A percentile compares a stretch with the other conserved stretches of the same genome.
Conservation (phyloP, 1,284 basidiomycete species). For the Anthracocystis setariae region DNA sequence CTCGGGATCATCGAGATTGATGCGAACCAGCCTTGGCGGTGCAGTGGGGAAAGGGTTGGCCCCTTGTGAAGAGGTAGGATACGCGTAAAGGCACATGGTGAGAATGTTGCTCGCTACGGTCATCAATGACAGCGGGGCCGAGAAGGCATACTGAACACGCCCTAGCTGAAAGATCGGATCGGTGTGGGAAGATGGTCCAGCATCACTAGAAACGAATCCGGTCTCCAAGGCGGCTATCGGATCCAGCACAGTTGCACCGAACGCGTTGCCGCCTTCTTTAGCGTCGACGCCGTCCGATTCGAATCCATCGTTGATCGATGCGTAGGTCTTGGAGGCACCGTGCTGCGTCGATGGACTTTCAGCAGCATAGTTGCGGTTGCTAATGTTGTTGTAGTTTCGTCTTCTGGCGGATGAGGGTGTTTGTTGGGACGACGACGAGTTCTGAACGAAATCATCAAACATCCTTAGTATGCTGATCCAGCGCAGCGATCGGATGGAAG, state of each 20-base stretch:
- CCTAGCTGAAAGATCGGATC: slow-evolving; percentile 65
- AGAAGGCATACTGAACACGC: slow-evolving; percentile 64
- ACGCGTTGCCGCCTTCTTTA: slow-evolving; percentile 5
- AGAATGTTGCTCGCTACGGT: slow-evolving; percentile 63
- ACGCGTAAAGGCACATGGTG: slow-evolving; percentile 61
- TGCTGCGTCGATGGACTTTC: neutral
- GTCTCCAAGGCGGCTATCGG: slow-evolving; percentile 57
- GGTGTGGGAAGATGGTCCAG: slow-evolving; percentile 23
- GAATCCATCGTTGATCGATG: slow-evolving; percentile 37
- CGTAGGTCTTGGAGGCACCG: neutral
- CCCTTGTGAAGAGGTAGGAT: slow-evolving; percentile 24
- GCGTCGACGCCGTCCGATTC: slow-evolving; percentile 9
- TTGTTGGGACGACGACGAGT: slow-evolving; percentile 37
- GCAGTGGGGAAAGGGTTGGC: slow-evolving; percentile 27
- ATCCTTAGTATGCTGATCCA: slow-evolving; percentile 8
- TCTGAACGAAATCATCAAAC: slow-evolving; percentile 54
- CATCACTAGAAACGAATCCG: slow-evolving; percentile 57
- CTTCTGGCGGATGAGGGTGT: slow-evolving; percentile 9
- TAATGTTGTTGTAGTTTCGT: neutral
- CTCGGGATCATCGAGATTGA: slow-evolving; percentile 65
- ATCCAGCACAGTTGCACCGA: slow-evolving; percentile 27
- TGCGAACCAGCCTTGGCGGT: slow-evolving; percentile 58
- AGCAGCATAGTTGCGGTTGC: neutral
- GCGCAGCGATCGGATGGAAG: too few species aligned
- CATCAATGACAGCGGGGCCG: slow-evolving; percentile 59